Conservation (phyloP, 805 yeast genomes). For the Priceomyces carsonii region DNA sequence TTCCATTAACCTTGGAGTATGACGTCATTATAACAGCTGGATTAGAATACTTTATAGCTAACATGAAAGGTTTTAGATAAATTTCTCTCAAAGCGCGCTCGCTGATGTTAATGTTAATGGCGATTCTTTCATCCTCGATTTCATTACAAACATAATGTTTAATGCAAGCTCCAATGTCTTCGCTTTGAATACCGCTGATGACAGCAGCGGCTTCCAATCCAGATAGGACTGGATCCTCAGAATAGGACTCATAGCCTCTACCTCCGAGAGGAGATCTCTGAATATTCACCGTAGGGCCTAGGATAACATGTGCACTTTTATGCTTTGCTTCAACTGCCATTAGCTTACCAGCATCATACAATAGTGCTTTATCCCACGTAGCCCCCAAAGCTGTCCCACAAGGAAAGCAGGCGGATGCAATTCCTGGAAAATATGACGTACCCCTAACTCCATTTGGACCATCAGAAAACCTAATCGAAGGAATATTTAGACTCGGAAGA, state of each 20-base stretch:
- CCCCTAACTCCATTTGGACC: constrained; percentile 39
- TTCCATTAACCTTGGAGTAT: constrained; percentile 33
- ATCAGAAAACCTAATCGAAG: constrained; percentile 43
- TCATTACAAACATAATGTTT: constrained; percentile 36
- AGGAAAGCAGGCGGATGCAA: constrained; percentile 33
- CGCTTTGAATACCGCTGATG: constrained; percentile 29
- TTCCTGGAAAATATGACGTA: constrained; percentile 27
- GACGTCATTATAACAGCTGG: constrained; percentile 33
- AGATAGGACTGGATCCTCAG: constrained; percentile 33
- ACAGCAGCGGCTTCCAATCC: constrained; percentile 27
- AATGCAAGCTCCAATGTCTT: constrained; percentile 28
- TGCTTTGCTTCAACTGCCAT: constrained; percentile 34
- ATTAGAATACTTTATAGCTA: constrained; percentile 29
- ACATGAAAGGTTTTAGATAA: constrained; percentile 33
- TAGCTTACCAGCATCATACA: constrained; percentile 27
- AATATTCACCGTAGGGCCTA: constrained; percentile 35
- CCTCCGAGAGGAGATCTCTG: constrained; percentile 37
- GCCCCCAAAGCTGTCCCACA: constrained; percentile 36
- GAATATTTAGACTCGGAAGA: constrained; percentile 41
- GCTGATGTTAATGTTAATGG: constrained; percentile 28
- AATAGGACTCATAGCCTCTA: constrained; percentile 33
- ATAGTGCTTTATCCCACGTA: constrained; percentile 28
- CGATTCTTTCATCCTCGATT: constrained; percentile 30
- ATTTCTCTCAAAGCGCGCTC: constrained; percentile 34
- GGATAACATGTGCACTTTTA: constrained; percentile 29